Base-by-base conservation (phyloP, 2,329 filamentous ascomycete species). In the Pseudocercospora pini-densiflorae region DNA sequence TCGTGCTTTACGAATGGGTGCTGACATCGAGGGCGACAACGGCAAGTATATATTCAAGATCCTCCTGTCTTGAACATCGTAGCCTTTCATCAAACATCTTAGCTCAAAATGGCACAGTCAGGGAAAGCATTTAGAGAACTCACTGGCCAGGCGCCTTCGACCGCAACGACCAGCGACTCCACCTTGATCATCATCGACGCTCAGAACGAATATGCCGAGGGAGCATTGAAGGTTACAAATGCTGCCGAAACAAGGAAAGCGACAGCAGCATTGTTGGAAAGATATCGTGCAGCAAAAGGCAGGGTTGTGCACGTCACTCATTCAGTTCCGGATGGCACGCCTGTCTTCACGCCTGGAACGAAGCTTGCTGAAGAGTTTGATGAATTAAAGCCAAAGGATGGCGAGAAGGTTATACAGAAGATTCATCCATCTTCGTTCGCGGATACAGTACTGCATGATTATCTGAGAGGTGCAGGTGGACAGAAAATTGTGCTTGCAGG, bases 131-230 rank as follows among this genome's bases (percentile, higher is more conserved):
- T 87, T 79, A 85, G 87, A 65, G 65, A 79, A 16, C 78, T 88
- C 64, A 73, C 90, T 62, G 88, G 88, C 64, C 79, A 84, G 12
- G 74, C 81, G 9, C 83, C 84, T 24, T 87, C 86, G 14, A 86
- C 51, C 0, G 88, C 88, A 7, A 85, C 86, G 0, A 79, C 84
- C 0, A 76, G 77, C 51, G 88, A 91, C 78, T 88, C 85, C 68
- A 84, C 85, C 1, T 82, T 91, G 53, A 78, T 91, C 72, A 90
- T 91, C 77, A 88, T 91, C 73, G 89, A 91, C 74, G 89, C 89
- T 0, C 89, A 92, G 73, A 90, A 90, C 74, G 89, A 92, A 78
- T 91, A 89, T 68, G 85, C 85, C 10, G 77, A 81, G 1, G 89
- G 89, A 55, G 79, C 83, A 4, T 83, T 91, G 0, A 82, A 84